Percentiles rank a stretch among this genome's conserved stretches.
Conservation (phyloP, 2,329 filamentous ascomycete genomes). For the Scedosporium aurantiacum region DNA sequence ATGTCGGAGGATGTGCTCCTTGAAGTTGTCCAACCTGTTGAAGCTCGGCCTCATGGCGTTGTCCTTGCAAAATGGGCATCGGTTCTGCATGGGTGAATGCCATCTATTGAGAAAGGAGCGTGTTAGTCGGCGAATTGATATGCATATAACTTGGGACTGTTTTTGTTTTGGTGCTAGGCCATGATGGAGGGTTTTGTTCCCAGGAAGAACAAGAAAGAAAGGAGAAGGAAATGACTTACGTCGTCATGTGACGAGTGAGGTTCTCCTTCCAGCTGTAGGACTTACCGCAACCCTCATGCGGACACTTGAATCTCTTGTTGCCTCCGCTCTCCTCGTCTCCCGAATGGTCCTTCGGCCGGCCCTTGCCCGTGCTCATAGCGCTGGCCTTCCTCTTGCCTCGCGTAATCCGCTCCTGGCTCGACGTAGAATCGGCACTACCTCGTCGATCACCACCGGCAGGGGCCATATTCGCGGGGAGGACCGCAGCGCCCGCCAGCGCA, state of each 20-base stretch:
- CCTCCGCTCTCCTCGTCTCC: neutral
- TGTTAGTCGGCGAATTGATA: neutral
- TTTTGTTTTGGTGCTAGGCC: neutral
- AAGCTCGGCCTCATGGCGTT: slow-evolving; percentile 5
- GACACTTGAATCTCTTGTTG: slow-evolving; percentile 4
- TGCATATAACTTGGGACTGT: neutral
- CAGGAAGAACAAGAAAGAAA: neutral
- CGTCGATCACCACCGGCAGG: neutral
- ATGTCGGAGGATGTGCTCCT: slow-evolving; percentile 13
- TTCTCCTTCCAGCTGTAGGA: slow-evolving; percentile 7
- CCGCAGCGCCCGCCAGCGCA: neutral
- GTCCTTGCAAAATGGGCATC: slow-evolving; percentile 7
- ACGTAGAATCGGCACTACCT: neutral
- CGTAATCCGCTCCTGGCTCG: neutral
- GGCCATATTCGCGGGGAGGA: neutral
- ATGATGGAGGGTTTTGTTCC: neutral
- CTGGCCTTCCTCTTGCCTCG: neutral
- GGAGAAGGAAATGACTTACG: neutral
- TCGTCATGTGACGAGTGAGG: slow-evolving; percentile 4
- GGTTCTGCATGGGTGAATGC: neutral
- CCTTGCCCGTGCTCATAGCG: neutral
- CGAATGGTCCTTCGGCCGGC: neutral
- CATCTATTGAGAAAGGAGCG: neutral
- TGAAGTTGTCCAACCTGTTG: slow-evolving; percentile 14
- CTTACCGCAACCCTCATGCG: neutral